A percentile compares a stretch with the other conserved stretches of the same genome.
Evolutionary conservation across 2,329 filamentous ascomycete genomes (phyloP).

Genomic region (Metarhizium guizhouense): DNA sequence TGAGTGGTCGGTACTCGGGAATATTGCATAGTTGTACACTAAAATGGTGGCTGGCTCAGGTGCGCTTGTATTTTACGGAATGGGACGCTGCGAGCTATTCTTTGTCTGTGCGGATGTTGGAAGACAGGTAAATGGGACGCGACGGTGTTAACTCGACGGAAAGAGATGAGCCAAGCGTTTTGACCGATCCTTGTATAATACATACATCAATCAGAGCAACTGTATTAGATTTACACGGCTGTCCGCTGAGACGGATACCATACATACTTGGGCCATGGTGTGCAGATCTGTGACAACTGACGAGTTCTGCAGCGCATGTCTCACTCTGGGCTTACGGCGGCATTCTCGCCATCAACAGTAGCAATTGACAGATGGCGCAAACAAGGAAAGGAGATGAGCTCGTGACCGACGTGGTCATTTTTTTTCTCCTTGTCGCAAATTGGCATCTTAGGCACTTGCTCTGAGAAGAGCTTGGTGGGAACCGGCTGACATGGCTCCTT

Average conservation of each 20-base stretch:
- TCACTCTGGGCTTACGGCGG: no score
- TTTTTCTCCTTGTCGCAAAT: no score
- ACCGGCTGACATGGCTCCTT: no score
- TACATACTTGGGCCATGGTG: no score
- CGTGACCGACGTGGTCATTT: no score
- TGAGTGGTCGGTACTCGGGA: neutral
- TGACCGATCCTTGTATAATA: neutral
- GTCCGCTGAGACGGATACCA: neutral
- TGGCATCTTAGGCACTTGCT: no score
- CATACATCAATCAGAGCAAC: neutral
- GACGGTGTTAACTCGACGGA: neutral
- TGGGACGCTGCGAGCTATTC: neutral
- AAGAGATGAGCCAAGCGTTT: neutral
- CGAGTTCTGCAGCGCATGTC: no score
- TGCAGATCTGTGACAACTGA: no score
- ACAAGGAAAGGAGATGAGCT: no score
- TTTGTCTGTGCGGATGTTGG: neutral
- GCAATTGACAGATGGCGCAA: no score
- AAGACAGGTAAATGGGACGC: neutral
- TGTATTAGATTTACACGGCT: neutral
- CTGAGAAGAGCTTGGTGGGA: no score
- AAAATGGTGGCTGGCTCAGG: neutral
- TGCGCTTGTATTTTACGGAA: neutral
- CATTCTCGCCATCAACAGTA: no score
- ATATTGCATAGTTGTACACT: neutral